Evolutionary conservation across 1,139 yeast species (phyloP), one percentile per base, ranked within the genome.

Genomic region (Taphrina sp.): DNA sequence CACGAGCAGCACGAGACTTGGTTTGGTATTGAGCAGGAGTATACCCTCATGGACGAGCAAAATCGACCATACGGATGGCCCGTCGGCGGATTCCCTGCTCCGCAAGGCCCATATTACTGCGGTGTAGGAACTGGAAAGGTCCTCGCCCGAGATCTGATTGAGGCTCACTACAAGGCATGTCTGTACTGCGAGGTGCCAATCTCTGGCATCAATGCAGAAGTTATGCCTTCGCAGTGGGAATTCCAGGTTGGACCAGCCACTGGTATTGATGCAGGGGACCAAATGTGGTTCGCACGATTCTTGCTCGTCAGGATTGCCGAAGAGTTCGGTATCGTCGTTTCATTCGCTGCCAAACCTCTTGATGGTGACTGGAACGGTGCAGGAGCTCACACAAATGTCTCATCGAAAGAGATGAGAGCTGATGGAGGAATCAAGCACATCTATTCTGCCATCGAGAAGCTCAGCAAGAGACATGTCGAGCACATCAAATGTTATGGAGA

Each of bases 341-440:
- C 97, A 52, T 85, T 90, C 85, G 98, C 92, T 80, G 98, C 98
- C 74, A 92, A 92, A 81, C 98, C 96, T 66, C 80, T 89, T 74
- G 81, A 84, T 78, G 98, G 98, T 67, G 97, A 92, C 76, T 92
- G 97, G 97, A 92, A 92, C 75, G 98, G 98, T 78, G 97, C 98
- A 72, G 98, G 98, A 69, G 90, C 97, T 80, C 98, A 92, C 77
- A 92, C 98, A 72, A 92, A 92, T 73, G 97, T 92, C 63, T 89
- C 96, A 55, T 92, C 98, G 67, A 81, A 79, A 74, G 71, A 70
- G 55, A 92, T 90, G 97, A 88, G 98, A 79, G 73, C 72, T 44
- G 85, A 89, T 70, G 98, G 98, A 73, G 98, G 98, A 71, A 87
- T 90, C 89, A 85, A 87, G 76, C 76, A 75, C 73, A 92, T 92